Base-by-base conservation (phyloP, 1,284 basidiomycete species). In the Naganishia cerealis region DNA sequence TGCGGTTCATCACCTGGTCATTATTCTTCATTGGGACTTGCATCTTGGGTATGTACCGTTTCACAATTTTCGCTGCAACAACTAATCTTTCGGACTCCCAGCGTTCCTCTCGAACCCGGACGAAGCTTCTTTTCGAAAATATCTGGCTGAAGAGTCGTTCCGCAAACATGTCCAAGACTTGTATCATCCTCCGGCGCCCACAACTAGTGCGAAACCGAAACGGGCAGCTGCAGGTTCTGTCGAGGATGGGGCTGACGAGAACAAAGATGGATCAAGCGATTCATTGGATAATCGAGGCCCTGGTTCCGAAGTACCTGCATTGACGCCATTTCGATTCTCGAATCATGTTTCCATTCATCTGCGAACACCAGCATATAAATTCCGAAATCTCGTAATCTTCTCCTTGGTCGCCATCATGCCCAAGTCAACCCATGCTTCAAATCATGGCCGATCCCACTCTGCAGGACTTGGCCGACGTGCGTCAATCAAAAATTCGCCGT, bases 141-240 rank as follows among this genome's bases (percentile, higher is more conserved):
- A 93, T 82, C 88, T 98, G 75, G 97, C 94, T 40, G 93, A 96
- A 78, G 89, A 92, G 76, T 93, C 93, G 46, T 96, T 98, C 78
- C 90, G 93, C 63, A 89, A 92, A 70, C 93, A 97, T 78, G 86
- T 98, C 68, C 91, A 88, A 71, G 89, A 90, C 70, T 87, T 97
- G 75, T 89, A 93, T 40, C 73, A 69, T 24, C 57, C 8, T 73
- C 75, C 75, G 88, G 90, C 75, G 82, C 82, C 71, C 76, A 81
- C 70, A 85, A 88, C 68, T 38, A 65, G 36, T 38, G 13, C 54
- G 86, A 87, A 70, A 75, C 79, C 63, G 72, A 76, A 43, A 80
- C 50, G 61, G n/a, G 24, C 46, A 50, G 83, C 68, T 76, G 75
- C 66, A 73, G 80, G 79, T 68, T 77, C 76, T 68, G 71, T 74